Evolutionary conservation across 2,329 filamentous ascomycete species (phyloP), one percentile per base, ranked within the genome.

Genomic region (Botryotinia convoluta): DNA sequence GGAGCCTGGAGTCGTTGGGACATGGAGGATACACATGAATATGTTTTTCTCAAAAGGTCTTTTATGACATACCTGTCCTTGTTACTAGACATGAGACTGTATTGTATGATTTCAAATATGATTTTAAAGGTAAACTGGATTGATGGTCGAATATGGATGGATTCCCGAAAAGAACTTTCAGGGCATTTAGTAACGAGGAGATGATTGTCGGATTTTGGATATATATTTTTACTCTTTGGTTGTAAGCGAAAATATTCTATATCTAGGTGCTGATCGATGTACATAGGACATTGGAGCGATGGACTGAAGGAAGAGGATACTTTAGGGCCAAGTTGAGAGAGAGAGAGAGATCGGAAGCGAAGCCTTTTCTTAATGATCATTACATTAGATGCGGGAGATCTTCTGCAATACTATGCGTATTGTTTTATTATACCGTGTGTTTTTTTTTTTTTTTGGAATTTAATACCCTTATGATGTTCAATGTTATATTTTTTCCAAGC

Each of bases 1-100:
- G 70, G 70, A 72, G 70, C 70, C 62, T 67, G 70, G 70, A 67
- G 70, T 72, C 70, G 32, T 72, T 68, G 70, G 62, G 62, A 42
- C 54, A 72, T 57, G 57, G 45, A 72, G 37, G 70, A n/a, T 29
- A 59, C 44, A 57, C 45, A 68, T 68, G n/a, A 59, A 60, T 48
- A 44, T 59, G 62, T 60, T 60, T 10, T 26, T 26, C 45, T 68
- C 61, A 62, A 37, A 35, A 59, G 20, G 42, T 32, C 51, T 60
- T 54, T 39, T 39, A 72, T 45, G 48, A 32, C 63, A 59, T 72
- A 44, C 61, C 60, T 68, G 54, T 26, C 61, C 62, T 60, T 67
- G 70, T 67, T 72, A 68, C 51, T 62, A 72, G 70, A 67, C 62
- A 68, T 32, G 70, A 72, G 51, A 67, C 48, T 51, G 45, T 16